Conservation (phyloP, 2,329 filamentous ascomycete genomes). For the Didymella pomorum region DNA sequence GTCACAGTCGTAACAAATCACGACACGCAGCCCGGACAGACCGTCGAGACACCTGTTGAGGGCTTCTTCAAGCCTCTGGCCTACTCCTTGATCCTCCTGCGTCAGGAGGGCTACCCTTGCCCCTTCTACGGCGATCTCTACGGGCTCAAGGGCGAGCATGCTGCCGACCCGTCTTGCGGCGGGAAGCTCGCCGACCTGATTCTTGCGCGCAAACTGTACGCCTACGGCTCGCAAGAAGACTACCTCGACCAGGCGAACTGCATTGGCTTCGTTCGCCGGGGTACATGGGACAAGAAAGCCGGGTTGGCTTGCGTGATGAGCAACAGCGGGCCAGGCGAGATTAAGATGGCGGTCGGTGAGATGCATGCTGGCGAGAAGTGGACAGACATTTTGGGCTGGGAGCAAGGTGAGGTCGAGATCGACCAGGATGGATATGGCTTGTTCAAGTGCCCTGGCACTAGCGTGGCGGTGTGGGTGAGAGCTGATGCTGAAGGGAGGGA, state of each 20-base stretch:
- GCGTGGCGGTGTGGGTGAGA: constrained; percentile 70
- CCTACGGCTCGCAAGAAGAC: constrained; percentile 70
- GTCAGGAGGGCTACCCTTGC: constrained; percentile 68
- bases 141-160: constrained; percentile 65
- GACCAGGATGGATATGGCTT: constrained; percentile 65
- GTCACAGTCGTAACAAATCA: constrained; percentile 77
- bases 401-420: constrained; percentile 64
- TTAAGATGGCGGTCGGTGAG: constrained; percentile 69
- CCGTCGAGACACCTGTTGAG: constrained; percentile 68
- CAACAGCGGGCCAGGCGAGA: constrained; percentile 51
- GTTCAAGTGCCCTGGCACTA: constrained; percentile 60
- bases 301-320: constrained; percentile 62
- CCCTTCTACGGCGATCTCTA: constrained; percentile 77
- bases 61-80: constrained; percentile 75
- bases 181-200: constrained; percentile 66
- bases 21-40: constrained; percentile 72
- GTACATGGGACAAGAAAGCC: constrained; percentile 61
- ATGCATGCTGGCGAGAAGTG: constrained; percentile 67
- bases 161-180: constrained; percentile 61
- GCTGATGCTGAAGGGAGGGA: constrained; percentile 59
- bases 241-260: constrained; percentile 69
- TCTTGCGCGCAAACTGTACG: constrained; percentile 70
- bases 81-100: constrained; percentile 75
- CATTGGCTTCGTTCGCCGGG: constrained; percentile 67
- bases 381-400: constrained; percentile 68